Percentiles rank a stretch among this genome's conserved stretches.
These are phyloP conservation scores for Arabidopsis thaliana DNA, from an alignment of 345 rosid species.

Conservation along the genomic window TAIR10.1 NC_003070.9:17963001-17963500, in stretches of 20 bases:
- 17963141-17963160: neutral
- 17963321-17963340: neutral
- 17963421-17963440: neutral
- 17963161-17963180: neutral
- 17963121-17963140: neutral
- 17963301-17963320: neutral
- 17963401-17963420: neutral
- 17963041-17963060: conserved; percentile 91
- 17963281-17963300: neutral
- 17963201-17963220: neutral
- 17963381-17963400: neutral
- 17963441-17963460: neutral
- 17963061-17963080: conserved; percentile 89
- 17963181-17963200: neutral
- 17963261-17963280: neutral
- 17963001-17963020: conserved; percentile 71
- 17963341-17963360: neutral
- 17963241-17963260: neutral
- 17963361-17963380: neutral
- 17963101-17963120: conserved; percentile 55
- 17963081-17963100: conserved; percentile 75
- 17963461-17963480: neutral
- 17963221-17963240: too few species aligned
- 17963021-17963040: conserved; percentile 75
- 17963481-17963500: neutral